Percentiles rank a stretch among this genome's conserved stretches.
phyloP scores from a whole-genome alignment of 2,329 filamentous ascomycete genomes.

The Colletotrichum australisinense region DNA sequence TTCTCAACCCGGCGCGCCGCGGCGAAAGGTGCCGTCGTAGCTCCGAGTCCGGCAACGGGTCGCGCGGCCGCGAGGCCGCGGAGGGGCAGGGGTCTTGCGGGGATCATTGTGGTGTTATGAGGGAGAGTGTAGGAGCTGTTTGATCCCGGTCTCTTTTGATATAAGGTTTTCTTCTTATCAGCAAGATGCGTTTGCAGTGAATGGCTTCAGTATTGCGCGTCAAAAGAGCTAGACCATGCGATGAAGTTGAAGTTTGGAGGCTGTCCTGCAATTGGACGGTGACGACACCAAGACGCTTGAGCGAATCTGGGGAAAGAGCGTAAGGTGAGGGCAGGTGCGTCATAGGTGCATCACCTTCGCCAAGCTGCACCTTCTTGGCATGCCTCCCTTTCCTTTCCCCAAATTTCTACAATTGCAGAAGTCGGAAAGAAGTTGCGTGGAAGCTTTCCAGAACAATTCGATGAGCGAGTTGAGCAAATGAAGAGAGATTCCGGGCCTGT shows the following conservation, averaged over 20 bases:
- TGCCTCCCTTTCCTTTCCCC: background rate
- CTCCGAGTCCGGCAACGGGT: background rate
- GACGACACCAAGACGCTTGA: conserved; percentile 3
- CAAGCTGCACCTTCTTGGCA: background rate
- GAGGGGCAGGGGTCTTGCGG: background rate
- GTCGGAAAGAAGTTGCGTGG: background rate
- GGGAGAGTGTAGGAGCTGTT: no score
- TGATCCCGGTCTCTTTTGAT: background rate
- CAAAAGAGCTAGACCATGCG: background rate
- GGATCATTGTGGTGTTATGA: background rate
- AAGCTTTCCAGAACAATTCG: background rate
- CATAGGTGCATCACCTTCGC: conserved; percentile 8
- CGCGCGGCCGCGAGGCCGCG: background rate
- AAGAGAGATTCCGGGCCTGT: background rate
- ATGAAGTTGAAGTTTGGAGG: background rate
- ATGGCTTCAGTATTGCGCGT: background rate
- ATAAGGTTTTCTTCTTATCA: background rate
- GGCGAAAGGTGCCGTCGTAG: background rate
- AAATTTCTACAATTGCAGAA: background rate
- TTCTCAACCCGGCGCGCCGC: background rate
- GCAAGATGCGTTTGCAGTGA: no score
- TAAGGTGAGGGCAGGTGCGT: background rate
- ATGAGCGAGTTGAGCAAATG: no score
- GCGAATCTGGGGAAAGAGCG: background rate
- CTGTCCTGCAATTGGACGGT: background rate